phyloP scores from a whole-genome alignment of 1,284 basidiomycete species.

The Apiotrichum laibachii region DNA sequence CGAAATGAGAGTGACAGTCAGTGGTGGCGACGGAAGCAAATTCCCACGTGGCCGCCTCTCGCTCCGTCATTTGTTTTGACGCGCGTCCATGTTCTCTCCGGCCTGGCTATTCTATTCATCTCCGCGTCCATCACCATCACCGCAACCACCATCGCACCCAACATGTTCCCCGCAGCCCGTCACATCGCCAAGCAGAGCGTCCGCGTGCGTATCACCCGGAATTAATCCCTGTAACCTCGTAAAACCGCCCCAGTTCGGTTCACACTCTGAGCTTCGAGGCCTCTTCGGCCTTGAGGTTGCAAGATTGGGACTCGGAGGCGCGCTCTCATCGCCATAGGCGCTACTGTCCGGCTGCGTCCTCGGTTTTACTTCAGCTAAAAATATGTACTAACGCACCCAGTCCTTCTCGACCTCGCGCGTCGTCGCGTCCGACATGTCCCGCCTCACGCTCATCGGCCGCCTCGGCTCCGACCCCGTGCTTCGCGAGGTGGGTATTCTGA shows the following conservation, averaged over 20 bases:
- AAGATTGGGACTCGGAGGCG: no score
- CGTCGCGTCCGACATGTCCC: conserved; percentile 31
- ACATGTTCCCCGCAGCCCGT: conserved; percentile 13
- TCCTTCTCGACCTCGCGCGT: conserved; percentile 30
- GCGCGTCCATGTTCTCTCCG: neutral
- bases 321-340: neutral
- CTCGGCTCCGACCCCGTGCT: conserved; percentile 41
- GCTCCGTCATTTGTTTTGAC: neutral
- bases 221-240: no score
- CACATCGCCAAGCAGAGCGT: conserved; percentile 2
- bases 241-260: no score
- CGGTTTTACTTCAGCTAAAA: neutral
- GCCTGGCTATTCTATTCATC: neutral
- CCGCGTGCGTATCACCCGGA: conserved; percentile 5
- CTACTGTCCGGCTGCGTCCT: neutral
- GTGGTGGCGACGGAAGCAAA: no score
- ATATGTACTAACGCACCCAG: conserved; percentile 16
- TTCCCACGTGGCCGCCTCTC: no score
- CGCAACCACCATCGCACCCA: neutral
- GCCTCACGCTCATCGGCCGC: conserved; percentile 42
- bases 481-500: conserved; percentile 23
- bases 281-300: no score
- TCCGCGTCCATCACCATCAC: neutral
- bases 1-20: no score
- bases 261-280: no score